Evolutionary conservation across 805 yeast species (phyloP).

Genomic region (Barnettozyma salicaria): DNA sequence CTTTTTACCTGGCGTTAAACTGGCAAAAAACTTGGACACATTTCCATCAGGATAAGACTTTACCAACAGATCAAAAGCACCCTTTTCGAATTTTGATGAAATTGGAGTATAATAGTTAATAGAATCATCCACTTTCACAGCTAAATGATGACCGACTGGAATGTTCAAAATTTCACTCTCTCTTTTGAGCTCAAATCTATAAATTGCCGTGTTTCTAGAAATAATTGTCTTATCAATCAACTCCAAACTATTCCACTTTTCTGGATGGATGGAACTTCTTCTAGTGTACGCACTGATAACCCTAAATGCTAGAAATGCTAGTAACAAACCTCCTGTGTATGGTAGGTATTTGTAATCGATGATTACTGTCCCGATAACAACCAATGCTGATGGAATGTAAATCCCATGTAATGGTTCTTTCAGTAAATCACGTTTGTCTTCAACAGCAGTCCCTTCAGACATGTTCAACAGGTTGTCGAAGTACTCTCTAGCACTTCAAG

Average conservation of each 20-base stretch:
- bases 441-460: constrained; percentile 15
- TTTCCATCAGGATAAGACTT: constrained; percentile 70
- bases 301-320: constrained; percentile 34
- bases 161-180: constrained; percentile 56
- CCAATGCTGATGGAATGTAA: constrained; percentile 59
- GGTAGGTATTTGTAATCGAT: constrained; percentile 48
- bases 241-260: constrained; percentile 61
- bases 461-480: constrained; percentile 2
- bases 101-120: constrained; percentile 74
- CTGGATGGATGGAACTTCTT: constrained; percentile 40
- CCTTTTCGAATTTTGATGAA: constrained; percentile 60
- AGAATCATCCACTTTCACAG: constrained; percentile 41
- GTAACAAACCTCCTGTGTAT: constrained; percentile 32
- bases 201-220: constrained; percentile 64
- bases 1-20: constrained; percentile 55
- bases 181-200: constrained; percentile 59
- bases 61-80: constrained; percentile 70
- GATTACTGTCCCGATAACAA: constrained; percentile 54
- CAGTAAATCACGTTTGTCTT: constrained; percentile 46
- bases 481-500: neutral
- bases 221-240: constrained; percentile 68
- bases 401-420: constrained; percentile 73
- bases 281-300: constrained; percentile 31
- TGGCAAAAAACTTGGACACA: constrained; percentile 63
- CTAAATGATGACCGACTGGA: constrained; percentile 74